Conservation (phyloP, 768 basidiomycete species). For the Macrolepiota dolichaula region DNA sequence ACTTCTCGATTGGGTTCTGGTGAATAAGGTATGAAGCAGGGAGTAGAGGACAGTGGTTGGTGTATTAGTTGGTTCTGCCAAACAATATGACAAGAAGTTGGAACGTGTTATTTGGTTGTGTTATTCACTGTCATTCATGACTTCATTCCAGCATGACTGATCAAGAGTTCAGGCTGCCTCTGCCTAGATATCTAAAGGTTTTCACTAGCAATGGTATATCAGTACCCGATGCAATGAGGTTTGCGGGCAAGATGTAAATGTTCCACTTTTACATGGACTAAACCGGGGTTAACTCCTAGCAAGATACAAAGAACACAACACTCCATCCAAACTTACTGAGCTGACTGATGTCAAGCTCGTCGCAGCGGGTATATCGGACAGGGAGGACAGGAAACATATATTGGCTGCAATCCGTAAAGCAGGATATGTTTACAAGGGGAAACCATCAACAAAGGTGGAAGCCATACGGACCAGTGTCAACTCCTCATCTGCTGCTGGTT, state of each 20-base stretch:
- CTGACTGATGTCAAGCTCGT: slow-evolving; percentile 61
- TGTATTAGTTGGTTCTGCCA: neutral
- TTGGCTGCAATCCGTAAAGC: slow-evolving; percentile 60
- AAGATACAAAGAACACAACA: slow-evolving; percentile 73
- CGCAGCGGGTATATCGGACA: slow-evolving; percentile 55
- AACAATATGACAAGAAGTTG: neutral
- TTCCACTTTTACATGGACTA: neutral
- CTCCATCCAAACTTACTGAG: slow-evolving; percentile 49
- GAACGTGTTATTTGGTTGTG: slow-evolving; percentile 2
- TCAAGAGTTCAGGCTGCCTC: slow-evolving; percentile 44
- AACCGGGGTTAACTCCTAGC: slow-evolving; percentile 1
- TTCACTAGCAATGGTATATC: slow-evolving; percentile 56
- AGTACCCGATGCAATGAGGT: slow-evolving; percentile 62
- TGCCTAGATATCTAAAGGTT: slow-evolving; percentile 67
- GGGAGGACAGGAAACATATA: slow-evolving; percentile 60
- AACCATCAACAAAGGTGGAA: slow-evolving; percentile 21
- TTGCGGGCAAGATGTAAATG: slow-evolving; percentile 67
- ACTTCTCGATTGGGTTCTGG: neutral
- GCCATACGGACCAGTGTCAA: slow-evolving; percentile 15
- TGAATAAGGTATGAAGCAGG: neutral
- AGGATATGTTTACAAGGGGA: slow-evolving; percentile 44
- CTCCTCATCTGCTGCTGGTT: slow-evolving; percentile 11
- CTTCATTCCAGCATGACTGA: slow-evolving; percentile 17
- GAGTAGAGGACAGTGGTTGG: too few species aligned
- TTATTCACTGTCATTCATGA: slow-evolving; percentile 1